These are phyloP conservation scores for Calonectria honghensis DNA, from an alignment of 2,329 filamentous ascomycete species.

Conservation along the genomic window DNA sequence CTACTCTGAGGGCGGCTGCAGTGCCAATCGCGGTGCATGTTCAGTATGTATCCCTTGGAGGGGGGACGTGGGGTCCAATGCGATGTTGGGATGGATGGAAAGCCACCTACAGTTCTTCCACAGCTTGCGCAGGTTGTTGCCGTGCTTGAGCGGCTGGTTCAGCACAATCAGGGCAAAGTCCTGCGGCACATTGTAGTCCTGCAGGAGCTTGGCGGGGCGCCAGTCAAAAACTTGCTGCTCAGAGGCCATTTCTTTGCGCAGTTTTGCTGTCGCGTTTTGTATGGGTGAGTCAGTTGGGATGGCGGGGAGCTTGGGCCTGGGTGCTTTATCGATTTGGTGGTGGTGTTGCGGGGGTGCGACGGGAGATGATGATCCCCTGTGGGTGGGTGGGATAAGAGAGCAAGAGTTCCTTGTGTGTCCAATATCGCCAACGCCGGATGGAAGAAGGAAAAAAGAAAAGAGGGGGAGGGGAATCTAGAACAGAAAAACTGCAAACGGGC, in stretches of 20 bases:
- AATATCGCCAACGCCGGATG: not conserved
- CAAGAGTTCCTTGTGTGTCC: not conserved
- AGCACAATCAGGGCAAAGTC: constrained; percentile 69
- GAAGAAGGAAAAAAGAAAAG: not conserved
- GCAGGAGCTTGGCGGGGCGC: constrained; percentile 63
- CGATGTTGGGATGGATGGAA: constrained; percentile 12
- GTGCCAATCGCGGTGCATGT: constrained; percentile 4
- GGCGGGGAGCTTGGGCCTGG: not conserved
- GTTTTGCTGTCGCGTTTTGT: not conserved
- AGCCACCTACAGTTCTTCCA: constrained; percentile 68
- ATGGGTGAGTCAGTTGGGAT: constrained; percentile 5
- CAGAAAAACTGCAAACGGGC: not conserved
- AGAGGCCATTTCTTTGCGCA: constrained; percentile 46
- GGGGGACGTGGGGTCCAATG: constrained; percentile 2
- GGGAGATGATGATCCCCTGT: not conserved
- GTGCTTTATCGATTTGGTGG: constrained; percentile 8
- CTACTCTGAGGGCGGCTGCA: constrained; percentile 80
- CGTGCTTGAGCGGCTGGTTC: constrained; percentile 70
- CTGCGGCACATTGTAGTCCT: constrained; percentile 57
- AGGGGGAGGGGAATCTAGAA: not conserved
- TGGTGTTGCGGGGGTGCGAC: constrained; percentile 8
- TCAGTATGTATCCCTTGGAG: constrained; percentile 46
- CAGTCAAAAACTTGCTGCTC: constrained; percentile 57
- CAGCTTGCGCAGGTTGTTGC: constrained; percentile 68
- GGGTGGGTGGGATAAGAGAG: not conserved